Evolutionary conservation across 2,329 filamentous ascomycete genomes (phyloP).

Genomic region (Septoria linicola): DNA sequence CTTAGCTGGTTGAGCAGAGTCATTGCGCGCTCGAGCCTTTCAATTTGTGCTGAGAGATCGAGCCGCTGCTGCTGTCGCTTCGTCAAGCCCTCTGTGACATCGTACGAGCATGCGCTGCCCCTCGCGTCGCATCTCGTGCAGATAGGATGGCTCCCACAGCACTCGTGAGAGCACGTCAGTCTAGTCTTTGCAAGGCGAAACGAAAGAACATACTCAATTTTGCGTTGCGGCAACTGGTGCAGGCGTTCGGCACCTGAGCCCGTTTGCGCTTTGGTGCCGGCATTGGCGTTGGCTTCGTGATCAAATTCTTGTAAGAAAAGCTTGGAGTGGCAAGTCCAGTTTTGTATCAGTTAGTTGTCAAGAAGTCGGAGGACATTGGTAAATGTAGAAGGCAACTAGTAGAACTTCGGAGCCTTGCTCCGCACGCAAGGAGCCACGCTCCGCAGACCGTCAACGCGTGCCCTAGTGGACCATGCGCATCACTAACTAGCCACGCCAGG

Average conservation of each 20-base stretch:
- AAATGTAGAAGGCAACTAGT: too few relatives aligned
- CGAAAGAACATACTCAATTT: conserved; percentile 13
- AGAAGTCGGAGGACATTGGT: too few relatives aligned
- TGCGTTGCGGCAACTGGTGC: conserved; percentile 6
- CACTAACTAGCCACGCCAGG: too few relatives aligned
- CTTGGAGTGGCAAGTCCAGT: too few relatives aligned
- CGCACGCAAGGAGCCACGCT: too few relatives aligned
- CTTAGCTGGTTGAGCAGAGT: conserved; percentile 18
- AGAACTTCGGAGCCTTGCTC: too few relatives aligned
- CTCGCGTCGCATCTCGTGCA: conserved; percentile 8
- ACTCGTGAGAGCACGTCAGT: conserved; percentile 5
- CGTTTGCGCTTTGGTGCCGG: not conserved
- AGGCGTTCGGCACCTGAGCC: conserved; percentile 12
- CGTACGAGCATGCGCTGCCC: conserved; percentile 19
- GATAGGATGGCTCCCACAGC: conserved; percentile 18
- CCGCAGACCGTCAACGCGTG: too few relatives aligned
- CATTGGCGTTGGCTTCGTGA: too few relatives aligned
- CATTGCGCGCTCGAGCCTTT: conserved; percentile 11
- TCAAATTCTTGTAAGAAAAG: too few relatives aligned
- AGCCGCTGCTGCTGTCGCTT: conserved; percentile 21
- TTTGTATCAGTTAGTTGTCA: too few relatives aligned
- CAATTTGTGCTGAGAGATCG: conserved; percentile 13
- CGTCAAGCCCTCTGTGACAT: conserved; percentile 25
- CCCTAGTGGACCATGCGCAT: too few relatives aligned
- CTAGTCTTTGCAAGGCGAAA: too few relatives aligned